Percentiles rank a stretch among this genome's conserved stretches.
Evolutionary conservation across 805 yeast genomes (phyloP).

Genomic region (Candida tibetensis): DNA sequence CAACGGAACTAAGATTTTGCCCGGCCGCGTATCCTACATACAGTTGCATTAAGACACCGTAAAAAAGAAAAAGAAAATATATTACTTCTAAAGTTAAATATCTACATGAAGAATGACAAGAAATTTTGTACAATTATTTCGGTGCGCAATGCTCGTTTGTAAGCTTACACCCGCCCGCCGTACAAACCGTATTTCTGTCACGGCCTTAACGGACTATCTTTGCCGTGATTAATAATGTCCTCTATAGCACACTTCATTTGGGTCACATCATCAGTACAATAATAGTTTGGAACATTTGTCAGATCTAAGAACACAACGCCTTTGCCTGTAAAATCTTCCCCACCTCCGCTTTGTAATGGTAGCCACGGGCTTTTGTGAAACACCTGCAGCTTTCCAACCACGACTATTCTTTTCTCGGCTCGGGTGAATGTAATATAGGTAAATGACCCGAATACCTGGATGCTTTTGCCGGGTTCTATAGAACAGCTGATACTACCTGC

Average conservation of each 20-base stretch:
- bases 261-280: conserved; percentile 15
- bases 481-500: conserved; percentile 18
- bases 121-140: too few species aligned
- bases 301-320: conserved; percentile 2
- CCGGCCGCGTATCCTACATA: too few species aligned
- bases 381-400: neutral
- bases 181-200: too few species aligned
- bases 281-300: conserved; percentile 4
- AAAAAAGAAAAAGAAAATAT: too few species aligned
- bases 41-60: too few species aligned
- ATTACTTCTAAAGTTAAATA: too few species aligned
- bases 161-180: too few species aligned
- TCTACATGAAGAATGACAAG: too few species aligned
- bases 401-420: conserved; percentile 12
- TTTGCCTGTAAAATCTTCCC: neutral
- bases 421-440: conserved; percentile 12
- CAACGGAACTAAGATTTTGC: too few species aligned
- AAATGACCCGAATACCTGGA: conserved; percentile 18
- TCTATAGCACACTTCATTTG: conserved; percentile 3
- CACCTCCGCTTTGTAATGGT: neutral
- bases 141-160: too few species aligned
- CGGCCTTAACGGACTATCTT: too few species aligned
- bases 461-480: conserved; percentile 14
- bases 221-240: conserved; percentile 1
- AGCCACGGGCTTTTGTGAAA: neutral